Percentiles rank a stretch among this genome's conserved stretches.
Evolutionary conservation across 1,284 basidiomycete genomes (phyloP).

Genomic region (Leccinum pachyderme): DNA sequence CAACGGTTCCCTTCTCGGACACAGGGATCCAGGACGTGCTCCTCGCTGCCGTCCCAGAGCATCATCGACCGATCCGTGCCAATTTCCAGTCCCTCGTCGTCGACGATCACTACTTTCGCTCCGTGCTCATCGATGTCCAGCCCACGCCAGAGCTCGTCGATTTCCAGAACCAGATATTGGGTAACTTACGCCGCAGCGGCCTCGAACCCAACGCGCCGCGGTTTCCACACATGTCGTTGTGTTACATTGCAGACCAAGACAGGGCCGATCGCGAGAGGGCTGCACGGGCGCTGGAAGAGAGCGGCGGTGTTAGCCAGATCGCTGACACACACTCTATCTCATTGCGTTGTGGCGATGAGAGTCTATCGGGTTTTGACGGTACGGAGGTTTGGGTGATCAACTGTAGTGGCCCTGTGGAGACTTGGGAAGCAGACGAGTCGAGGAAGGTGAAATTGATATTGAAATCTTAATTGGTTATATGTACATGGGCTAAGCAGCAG

Average conservation of each 20-base stretch:
- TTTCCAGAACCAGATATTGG: slow-evolving; percentile 51
- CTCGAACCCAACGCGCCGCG: slow-evolving; percentile 47
- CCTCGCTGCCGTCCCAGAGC: slow-evolving; percentile 40
- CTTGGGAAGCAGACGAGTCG: slow-evolving; percentile 48
- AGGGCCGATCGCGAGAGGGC: slow-evolving; percentile 37
- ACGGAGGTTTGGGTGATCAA: slow-evolving; percentile 60
- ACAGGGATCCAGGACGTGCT: slow-evolving; percentile 31
- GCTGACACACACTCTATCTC: slow-evolving; percentile 29
- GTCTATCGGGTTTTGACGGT: slow-evolving; percentile 46
- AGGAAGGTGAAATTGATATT: slow-evolving; percentile 37
- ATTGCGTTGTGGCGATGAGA: slow-evolving; percentile 34
- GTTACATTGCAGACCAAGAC: slow-evolving; percentile 65
- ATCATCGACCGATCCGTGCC: slow-evolving; percentile 27
- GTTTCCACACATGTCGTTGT: slow-evolving; percentile 69
- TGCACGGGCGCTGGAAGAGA: slow-evolving; percentile 37
- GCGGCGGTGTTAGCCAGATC: slow-evolving; percentile 32
- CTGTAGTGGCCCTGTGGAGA: slow-evolving; percentile 62
- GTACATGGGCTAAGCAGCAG: neutral
- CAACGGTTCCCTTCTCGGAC: slow-evolving; percentile 39
- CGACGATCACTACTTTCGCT: slow-evolving; percentile 64
- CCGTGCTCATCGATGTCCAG: slow-evolving; percentile 57
- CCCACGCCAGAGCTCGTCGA: slow-evolving; percentile 43
- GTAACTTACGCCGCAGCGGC: slow-evolving; percentile 33
- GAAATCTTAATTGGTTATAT: neutral
- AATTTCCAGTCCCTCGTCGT: slow-evolving; percentile 54